Evolutionary conservation across 2,329 filamentous ascomycete species (phyloP), one percentile per base, ranked within the genome.

Genomic region (Tolypocladium cylindrosporum): DNA sequence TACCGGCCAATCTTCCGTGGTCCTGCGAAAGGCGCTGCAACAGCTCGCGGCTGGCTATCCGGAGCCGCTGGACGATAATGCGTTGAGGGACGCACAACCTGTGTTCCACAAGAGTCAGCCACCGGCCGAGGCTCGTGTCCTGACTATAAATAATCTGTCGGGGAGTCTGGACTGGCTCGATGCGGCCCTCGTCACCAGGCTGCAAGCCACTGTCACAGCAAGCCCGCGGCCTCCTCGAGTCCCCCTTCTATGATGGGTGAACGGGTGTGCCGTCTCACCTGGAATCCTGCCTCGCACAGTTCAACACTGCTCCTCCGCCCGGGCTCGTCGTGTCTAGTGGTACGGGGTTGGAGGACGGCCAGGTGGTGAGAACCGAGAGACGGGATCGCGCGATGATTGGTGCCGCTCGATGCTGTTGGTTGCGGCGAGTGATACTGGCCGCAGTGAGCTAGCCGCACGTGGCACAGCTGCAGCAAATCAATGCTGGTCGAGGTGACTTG

Each of bases 381-480:
- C 24, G 36, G 56, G 50, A 24, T 39, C 13, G n/a, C 19, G 42
- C 34, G 21, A 19, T 58, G 52, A 58, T 58, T 52, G 57, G 57
- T 34, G 51, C 24, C 50, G 21, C 3, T 21, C 8, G 41, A n/a
- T 24, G 57, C 39, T 50, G 53, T 55, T 42, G 57, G 52, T 10
- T 31, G 57, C 41, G 42, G 55, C 34, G 57, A 58, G 52, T 52
- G 50, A 40, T 43, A n/a, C 19, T 6, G 34, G 51, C 51, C 39
- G 51, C 52, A 55, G 56, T 40, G 7, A 16, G n/a, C 19, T 10
- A 21, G 8, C 27, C 24, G 54, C 54, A 55, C 54, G 56, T 48
- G 56, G 52, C 52, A 45, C 53, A 51, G 51, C 42, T 55, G 56
- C 24, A 55, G 51, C 56, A 48, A 55, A 57, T 37, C 40, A 41